Percentiles rank a stretch among this genome's conserved stretches.
These are phyloP conservation scores for Ustilago sp. DNA, from an alignment of 1,284 basidiomycete genomes.

Conservation along the genomic window DNA sequence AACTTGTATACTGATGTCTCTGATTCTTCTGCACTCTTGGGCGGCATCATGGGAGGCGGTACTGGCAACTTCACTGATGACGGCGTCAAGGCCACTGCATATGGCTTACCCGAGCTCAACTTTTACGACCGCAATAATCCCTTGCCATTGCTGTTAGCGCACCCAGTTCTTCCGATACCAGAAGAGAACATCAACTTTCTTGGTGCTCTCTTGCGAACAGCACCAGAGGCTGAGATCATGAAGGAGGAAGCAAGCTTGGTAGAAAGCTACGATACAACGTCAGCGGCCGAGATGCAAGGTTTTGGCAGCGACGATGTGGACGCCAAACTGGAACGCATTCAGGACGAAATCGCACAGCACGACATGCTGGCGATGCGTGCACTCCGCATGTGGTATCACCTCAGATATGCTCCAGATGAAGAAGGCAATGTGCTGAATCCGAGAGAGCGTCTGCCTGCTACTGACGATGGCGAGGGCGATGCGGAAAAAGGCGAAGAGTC, in stretches of 20 bases:
- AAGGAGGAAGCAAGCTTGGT: conserved; percentile 44
- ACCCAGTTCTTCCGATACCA: conserved; percentile 53
- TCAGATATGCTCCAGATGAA: conserved; percentile 53
- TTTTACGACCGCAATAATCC: conserved; percentile 52
- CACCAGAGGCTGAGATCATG: conserved; percentile 52
- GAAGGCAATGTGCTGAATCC: conserved; percentile 57
- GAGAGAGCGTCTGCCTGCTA: conserved; percentile 40
- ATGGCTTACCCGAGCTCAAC: conserved; percentile 50
- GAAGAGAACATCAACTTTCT: conserved; percentile 61
- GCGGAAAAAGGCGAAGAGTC: conserved; percentile 38
- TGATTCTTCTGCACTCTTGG: conserved; percentile 26
- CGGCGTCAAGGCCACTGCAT: conserved; percentile 45
- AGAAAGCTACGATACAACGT: conserved; percentile 40
- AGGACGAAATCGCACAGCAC: conserved; percentile 47
- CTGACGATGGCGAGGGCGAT: conserved; percentile 37
- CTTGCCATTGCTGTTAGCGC: conserved; percentile 48
- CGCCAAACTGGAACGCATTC: conserved; percentile 29
- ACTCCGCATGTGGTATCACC: conserved; percentile 57
- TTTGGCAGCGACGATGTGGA: conserved; percentile 7
- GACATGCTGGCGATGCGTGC: conserved; percentile 49
- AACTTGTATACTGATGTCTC: conserved; percentile 52
- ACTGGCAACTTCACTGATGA: conserved; percentile 11
- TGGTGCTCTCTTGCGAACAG: conserved; percentile 58
- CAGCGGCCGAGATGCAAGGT: conserved; percentile 1
- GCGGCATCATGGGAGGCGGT: conserved; percentile 21